These are phyloP conservation scores for Clavispora fructus DNA, from an alignment of 805 yeast species.

Conservation along the genomic window DNA sequence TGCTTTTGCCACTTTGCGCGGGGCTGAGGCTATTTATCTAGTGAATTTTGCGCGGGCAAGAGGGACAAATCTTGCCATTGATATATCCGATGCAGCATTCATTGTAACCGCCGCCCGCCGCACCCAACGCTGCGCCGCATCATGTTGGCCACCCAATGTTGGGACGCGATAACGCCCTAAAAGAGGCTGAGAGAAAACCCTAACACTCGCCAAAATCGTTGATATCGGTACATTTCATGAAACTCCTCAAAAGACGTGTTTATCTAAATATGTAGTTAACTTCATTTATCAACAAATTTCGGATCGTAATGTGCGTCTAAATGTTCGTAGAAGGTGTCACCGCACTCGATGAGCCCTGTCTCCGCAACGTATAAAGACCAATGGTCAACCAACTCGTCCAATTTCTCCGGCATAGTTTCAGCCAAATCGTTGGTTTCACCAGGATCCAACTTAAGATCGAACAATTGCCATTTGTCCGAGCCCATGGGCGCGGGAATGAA, in stretches of 20 bases:
- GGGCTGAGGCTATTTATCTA: background rate
- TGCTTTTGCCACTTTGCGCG: background rate
- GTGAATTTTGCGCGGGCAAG: background rate
- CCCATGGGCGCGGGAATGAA: slow-evolving; percentile 48
- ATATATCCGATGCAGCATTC: background rate
- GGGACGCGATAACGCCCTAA: background rate
- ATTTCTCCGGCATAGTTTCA: slow-evolving; percentile 26
- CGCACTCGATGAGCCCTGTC: slow-evolving; percentile 40
- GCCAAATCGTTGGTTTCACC: slow-evolving; percentile 50
- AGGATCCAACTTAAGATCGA: slow-evolving; percentile 38
- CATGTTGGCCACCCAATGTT: background rate
- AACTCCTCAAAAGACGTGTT: no score
- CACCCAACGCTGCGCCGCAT: background rate
- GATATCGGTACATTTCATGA: no score
- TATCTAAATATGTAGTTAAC: no score
- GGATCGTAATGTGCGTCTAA: slow-evolving; percentile 1
- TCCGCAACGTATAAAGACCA: slow-evolving; percentile 52
- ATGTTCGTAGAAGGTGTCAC: slow-evolving; percentile 6
- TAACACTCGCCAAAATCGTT: no score
- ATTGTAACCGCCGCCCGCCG: background rate
- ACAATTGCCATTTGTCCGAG: slow-evolving; percentile 38
- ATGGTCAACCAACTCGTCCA: slow-evolving; percentile 38
- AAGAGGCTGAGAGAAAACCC: background rate
- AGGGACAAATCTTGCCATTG: background rate
- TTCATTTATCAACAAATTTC: background rate